Percentiles rank a stretch among this genome's conserved stretches.
Conservation (phyloP, 1,284 basidiomycete species). For the Trichosporon inkin region DNA sequence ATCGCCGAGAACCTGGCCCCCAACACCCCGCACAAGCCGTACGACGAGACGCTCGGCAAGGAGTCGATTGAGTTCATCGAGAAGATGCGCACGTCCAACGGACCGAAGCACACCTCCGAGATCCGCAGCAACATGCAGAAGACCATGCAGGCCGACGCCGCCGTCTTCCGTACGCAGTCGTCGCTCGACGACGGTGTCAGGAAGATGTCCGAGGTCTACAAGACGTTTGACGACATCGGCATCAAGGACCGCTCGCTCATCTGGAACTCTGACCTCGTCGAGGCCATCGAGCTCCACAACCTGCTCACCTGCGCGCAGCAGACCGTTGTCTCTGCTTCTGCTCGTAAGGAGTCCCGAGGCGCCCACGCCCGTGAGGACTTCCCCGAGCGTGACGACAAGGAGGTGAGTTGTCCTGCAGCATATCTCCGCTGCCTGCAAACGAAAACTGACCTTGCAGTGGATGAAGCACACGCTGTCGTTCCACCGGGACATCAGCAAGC, state of each 20-base stretch:
- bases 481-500: slow-evolving; percentile 65
- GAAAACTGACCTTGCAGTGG: slow-evolving; percentile 57
- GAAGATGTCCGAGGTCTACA: slow-evolving; percentile 81
- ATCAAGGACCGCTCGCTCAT: slow-evolving; percentile 99
- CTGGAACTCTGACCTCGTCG: slow-evolving; percentile 98
- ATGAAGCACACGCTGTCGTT: slow-evolving; percentile 91
- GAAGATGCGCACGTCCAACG: slow-evolving; percentile 76
- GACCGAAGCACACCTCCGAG: slow-evolving; percentile 79
- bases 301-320: slow-evolving; percentile 91
- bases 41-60: slow-evolving; percentile 83
- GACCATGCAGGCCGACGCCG: slow-evolving; percentile 93
- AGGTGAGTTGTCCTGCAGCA: slow-evolving; percentile 51
- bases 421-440: not conserved
- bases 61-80: slow-evolving; percentile 85
- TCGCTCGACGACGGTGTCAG: slow-evolving; percentile 86
- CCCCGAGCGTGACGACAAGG: slow-evolving; percentile 59
- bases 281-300: slow-evolving; percentile 96
- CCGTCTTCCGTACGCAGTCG: slow-evolving; percentile 87
- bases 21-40: slow-evolving; percentile 84
- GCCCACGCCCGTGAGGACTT: slow-evolving; percentile 94
- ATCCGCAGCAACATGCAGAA: slow-evolving; percentile 96
- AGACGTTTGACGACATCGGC: slow-evolving; percentile 82
- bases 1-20: slow-evolving; percentile 88
- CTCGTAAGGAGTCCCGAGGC: slow-evolving; percentile 93
- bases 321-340: slow-evolving; percentile 91